Percentiles rank a stretch among this genome's conserved stretches.
Evolutionary conservation across 2,329 filamentous ascomycete species (phyloP).

Genomic region (Daldinia eschscholtzii): DNA sequence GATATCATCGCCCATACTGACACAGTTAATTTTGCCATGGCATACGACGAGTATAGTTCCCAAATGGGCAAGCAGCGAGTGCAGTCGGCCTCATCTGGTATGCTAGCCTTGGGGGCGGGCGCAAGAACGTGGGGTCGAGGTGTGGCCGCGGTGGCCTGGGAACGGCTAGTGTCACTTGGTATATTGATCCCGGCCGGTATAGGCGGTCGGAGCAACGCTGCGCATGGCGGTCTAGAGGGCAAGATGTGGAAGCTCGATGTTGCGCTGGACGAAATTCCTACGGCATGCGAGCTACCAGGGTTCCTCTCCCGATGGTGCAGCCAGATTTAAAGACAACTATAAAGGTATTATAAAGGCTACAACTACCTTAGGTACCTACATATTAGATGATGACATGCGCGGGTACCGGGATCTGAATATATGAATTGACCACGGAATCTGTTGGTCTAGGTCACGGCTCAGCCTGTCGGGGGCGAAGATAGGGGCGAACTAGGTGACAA

Average conservation of each 20-base stretch:
- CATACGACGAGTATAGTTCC: constrained; percentile 84
- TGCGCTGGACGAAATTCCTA: constrained; percentile 80
- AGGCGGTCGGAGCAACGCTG: constrained; percentile 61
- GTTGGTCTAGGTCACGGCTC: constrained; percentile 17
- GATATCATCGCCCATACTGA: constrained; percentile 85
- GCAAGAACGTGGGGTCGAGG: constrained; percentile 80
- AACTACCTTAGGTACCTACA: not conserved
- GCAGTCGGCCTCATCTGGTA: constrained; percentile 75
- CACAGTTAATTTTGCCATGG: constrained; percentile 85
- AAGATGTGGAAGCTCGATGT: constrained; percentile 83
- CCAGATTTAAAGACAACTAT: constrained; percentile 67
- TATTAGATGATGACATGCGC: constrained; percentile 10
- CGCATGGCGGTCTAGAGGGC: constrained; percentile 69
- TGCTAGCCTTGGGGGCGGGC: constrained; percentile 73
- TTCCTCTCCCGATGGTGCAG: constrained; percentile 80
- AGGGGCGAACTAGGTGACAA: constrained; percentile 19
- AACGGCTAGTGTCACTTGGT: constrained; percentile 75
- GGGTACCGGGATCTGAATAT: constrained; percentile 15
- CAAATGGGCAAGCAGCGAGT: constrained; percentile 81
- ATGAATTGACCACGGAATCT: constrained; percentile 28
- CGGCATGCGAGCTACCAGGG: constrained; percentile 68
- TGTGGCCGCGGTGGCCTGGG: constrained; percentile 81
- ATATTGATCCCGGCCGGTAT: constrained; percentile 76
- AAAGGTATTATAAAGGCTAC: constrained; percentile 1
- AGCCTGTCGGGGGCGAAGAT: constrained; percentile 29